Evolutionary conservation across 2,329 filamentous ascomycete genomes (phyloP).

Genomic region (Ophiostoma ips): DNA sequence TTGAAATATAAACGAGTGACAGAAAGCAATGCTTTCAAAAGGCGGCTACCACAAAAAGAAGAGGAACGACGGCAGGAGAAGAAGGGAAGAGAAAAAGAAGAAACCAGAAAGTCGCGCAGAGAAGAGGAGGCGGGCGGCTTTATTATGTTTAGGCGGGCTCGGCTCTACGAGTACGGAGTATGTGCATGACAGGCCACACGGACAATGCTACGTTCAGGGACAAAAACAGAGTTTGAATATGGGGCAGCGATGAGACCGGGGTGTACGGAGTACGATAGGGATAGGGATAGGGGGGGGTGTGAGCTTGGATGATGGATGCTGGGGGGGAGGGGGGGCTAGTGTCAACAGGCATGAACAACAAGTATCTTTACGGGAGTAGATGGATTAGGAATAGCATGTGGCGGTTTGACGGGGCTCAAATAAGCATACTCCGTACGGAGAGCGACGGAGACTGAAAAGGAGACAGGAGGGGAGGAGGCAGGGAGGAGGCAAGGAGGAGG

Average conservation of each 20-base stretch:
- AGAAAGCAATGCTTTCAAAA: constrained; percentile 33
- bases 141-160: neutral
- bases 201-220: neutral
- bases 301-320: neutral
- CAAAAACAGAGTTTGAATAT: constrained; percentile 1
- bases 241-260: neutral
- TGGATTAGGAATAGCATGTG: no score
- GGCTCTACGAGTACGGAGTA: neutral
- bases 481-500: no score
- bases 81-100: constrained; percentile 10
- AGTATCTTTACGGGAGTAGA: no score
- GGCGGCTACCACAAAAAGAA: constrained; percentile 32
- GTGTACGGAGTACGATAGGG: no score
- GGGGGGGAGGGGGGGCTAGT: neutral
- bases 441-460: no score
- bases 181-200: neutral
- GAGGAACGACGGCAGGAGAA: constrained; percentile 23
- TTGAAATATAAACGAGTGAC: constrained; percentile 34
- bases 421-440: no score
- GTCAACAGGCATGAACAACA: neutral
- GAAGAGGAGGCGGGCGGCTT: neutral
- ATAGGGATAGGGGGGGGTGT: neutral
- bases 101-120: neutral
- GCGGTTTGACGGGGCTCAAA: no score
- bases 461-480: no score